Evolutionary conservation across 2,329 filamentous ascomycete species (phyloP).

Genomic region (Alternaria atra): DNA sequence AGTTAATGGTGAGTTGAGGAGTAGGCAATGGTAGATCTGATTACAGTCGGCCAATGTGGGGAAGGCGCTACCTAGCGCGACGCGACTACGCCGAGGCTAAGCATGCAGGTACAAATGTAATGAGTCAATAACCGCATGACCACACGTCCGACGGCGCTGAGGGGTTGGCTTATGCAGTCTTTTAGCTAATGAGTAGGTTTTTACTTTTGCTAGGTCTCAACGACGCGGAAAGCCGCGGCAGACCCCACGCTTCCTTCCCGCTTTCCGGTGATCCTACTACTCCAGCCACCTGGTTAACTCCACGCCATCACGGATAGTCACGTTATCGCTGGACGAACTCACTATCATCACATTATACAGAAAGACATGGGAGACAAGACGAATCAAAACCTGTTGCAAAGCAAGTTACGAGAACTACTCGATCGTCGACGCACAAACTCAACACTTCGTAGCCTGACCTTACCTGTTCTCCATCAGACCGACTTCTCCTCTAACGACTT

Average conservation of each 20-base stretch:
- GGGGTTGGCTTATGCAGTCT: conserved; percentile 1
- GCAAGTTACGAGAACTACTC: conserved; percentile 43
- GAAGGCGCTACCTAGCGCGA: conserved; percentile 4
- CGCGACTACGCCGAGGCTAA: conserved; percentile 6
- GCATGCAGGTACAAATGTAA: conserved; percentile 16
- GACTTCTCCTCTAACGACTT: conserved; percentile 76
- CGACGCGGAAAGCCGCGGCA: conserved; percentile 9
- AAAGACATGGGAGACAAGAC: conserved; percentile 19
- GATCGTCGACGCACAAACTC: conserved; percentile 51
- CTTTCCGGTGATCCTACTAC: not conserved
- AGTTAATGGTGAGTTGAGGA: conserved; percentile 1
- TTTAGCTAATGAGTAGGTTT: conserved; percentile 13
- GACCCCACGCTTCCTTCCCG: conserved; percentile 7
- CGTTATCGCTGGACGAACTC: not conserved
- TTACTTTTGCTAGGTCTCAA: not conserved
- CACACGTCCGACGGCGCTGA: conserved; percentile 4
- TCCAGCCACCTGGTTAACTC: not conserved
- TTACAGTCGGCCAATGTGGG: not conserved
- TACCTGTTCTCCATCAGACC: conserved; percentile 44
- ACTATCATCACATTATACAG: not conserved
- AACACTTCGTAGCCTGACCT: conserved; percentile 44
- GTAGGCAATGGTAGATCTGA: not conserved
- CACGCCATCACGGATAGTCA: not conserved
- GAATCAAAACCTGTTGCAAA: conserved; percentile 28
- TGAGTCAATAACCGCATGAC: conserved; percentile 8